Evolutionary conservation across 1,139 yeast genomes (phyloP).

Genomic region (Protomyces pachydermus): DNA sequence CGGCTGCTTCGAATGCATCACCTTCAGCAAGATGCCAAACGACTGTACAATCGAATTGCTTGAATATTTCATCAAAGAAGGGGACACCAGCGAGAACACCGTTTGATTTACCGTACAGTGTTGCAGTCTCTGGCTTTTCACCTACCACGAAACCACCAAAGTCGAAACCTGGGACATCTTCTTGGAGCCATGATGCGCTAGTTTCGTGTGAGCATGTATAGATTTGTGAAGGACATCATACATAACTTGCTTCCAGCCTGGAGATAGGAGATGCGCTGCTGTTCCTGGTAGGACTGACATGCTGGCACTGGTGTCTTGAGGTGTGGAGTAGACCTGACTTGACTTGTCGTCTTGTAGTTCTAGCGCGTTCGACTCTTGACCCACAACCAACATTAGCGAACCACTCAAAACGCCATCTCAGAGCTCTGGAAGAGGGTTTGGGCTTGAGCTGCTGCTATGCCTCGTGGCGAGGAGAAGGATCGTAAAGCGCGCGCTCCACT

Average conservation of each 20-base stretch:
- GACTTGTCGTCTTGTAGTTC: background rate
- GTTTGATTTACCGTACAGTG: constrained; percentile 70
- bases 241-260: constrained; percentile 66
- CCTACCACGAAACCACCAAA: constrained; percentile 97
- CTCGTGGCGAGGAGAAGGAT: background rate
- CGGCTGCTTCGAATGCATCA: constrained; percentile 48
- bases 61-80: constrained; percentile 78
- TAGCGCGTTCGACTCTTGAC: too few relatives aligned
- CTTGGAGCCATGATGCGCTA: constrained; percentile 61
- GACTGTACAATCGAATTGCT: constrained; percentile 49
- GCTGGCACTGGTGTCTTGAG: background rate
- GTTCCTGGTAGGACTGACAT: background rate
- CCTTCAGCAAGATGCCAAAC: constrained; percentile 78
- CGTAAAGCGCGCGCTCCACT: background rate
- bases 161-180: constrained; percentile 91
- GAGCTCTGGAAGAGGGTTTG: background rate
- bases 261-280: constrained; percentile 26
- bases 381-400: too few relatives aligned
- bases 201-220: background rate
- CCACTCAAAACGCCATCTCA: background rate
- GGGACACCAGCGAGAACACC: constrained; percentile 89
- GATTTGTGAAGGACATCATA: background rate
- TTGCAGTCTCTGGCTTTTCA: constrained; percentile 60
- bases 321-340: background rate
- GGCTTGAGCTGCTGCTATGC: background rate